Conservation (phyloP, 768 basidiomycete genomes). For the Boletus sensibilis region DNA sequence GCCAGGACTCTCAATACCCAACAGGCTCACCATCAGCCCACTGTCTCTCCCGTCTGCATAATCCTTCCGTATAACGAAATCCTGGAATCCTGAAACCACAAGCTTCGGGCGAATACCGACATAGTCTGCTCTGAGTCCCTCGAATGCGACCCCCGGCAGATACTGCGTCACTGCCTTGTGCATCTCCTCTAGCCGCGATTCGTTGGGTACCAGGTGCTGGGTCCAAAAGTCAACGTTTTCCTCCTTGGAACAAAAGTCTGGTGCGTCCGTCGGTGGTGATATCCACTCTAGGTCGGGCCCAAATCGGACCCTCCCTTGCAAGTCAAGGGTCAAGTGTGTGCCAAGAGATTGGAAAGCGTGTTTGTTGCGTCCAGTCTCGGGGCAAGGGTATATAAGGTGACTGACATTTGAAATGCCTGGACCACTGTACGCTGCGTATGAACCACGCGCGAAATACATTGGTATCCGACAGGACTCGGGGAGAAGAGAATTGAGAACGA, state of each 20-base stretch:
- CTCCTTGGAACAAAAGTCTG: constrained; percentile 32
- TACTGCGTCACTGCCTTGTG: constrained; percentile 70
- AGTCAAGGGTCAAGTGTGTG: constrained; percentile 86
- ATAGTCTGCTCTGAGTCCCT: constrained; percentile 77
- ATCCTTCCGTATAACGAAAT: constrained; percentile 75
- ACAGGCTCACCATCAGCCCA: constrained; percentile 67
- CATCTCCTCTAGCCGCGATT: constrained; percentile 62
- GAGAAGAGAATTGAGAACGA: constrained; percentile 70
- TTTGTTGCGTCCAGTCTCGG: constrained; percentile 55
- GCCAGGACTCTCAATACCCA: constrained; percentile 93
- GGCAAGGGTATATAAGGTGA: constrained; percentile 91
- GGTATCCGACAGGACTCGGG: constrained; percentile 57
- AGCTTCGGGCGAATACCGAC: constrained; percentile 87
- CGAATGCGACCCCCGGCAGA: constrained; percentile 58
- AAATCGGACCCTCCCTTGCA: constrained; percentile 83
- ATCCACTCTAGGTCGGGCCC: constrained; percentile 94
- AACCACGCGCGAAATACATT: constrained; percentile 80
- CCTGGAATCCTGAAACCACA: constrained; percentile 79
- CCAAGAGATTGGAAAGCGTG: constrained; percentile 83
- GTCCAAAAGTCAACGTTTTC: constrained; percentile 76
- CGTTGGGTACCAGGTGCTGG: constrained; percentile 60
- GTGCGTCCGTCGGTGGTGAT: constrained; percentile 42
- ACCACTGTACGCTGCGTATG: constrained; percentile 86
- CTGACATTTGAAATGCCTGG: constrained; percentile 65
- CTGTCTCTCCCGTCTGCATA: constrained; percentile 43